Conservation (phyloP, 1,139 yeast species). For the Geotrichum bryndzae region DNA sequence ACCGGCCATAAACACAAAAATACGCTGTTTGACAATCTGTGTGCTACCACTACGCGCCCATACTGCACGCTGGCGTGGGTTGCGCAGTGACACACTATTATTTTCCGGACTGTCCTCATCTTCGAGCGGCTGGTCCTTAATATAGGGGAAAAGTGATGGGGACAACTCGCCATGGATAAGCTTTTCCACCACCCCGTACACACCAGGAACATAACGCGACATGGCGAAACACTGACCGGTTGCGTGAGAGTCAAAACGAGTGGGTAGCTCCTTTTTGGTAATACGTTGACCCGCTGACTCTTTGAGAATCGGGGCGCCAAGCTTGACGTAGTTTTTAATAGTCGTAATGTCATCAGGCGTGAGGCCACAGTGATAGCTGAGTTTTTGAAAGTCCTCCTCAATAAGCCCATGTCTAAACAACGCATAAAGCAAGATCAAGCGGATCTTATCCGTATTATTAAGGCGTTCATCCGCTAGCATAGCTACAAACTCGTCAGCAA, state of each 20-base stretch:
- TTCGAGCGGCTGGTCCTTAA: slow-evolving; percentile 64
- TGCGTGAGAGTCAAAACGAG: slow-evolving; percentile 52
- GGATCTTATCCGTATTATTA: slow-evolving; percentile 57
- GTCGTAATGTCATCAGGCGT: slow-evolving; percentile 53
- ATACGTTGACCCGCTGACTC: slow-evolving; percentile 34
- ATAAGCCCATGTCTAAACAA: slow-evolving; percentile 80
- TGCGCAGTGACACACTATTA: slow-evolving; percentile 48
- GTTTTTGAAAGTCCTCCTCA: slow-evolving; percentile 64
- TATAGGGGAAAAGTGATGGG: slow-evolving; percentile 61
- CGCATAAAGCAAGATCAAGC: slow-evolving; percentile 73
- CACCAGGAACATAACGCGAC: slow-evolving; percentile 70
- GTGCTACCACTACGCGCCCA: slow-evolving; percentile 60
- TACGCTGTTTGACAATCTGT: slow-evolving; percentile 55
- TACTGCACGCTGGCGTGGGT: slow-evolving; percentile 70
- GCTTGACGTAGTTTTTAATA: slow-evolving; percentile 55
- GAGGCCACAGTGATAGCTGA: slow-evolving; percentile 65
- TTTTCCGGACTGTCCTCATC: slow-evolving; percentile 46
- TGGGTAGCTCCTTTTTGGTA: slow-evolving; percentile 16
- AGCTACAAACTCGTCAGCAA: slow-evolving; percentile 62
- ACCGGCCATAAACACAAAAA: slow-evolving; percentile 81
- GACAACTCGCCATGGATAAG: slow-evolving; percentile 48
- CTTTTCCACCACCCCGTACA: slow-evolving; percentile 52
- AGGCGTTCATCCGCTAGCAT: slow-evolving; percentile 48
- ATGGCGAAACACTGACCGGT: slow-evolving; percentile 67
- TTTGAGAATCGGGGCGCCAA: slow-evolving; percentile 67